Percentiles rank a stretch among this genome's conserved stretches.
These are phyloP conservation scores for Cetradonia linearis DNA, from an alignment of 495 filamentous ascomycete species.

Conservation along the genomic window DNA sequence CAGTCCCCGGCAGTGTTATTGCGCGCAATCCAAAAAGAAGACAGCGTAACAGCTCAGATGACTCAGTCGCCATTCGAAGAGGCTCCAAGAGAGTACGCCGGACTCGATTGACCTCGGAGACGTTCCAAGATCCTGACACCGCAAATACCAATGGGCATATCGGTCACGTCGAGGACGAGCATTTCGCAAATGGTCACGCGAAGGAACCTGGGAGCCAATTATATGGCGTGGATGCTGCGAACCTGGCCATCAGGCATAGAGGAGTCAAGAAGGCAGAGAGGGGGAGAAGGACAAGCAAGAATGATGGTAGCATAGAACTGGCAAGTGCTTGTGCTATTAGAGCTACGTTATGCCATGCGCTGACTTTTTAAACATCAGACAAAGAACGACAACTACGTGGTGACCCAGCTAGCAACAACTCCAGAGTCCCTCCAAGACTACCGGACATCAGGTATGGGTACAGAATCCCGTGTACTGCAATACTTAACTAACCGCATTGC, in stretches of 20 bases:
- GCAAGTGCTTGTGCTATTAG: conserved; percentile 36
- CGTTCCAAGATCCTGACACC: conserved; percentile 31
- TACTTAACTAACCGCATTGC: conserved; percentile 21
- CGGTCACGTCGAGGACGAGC: conserved; percentile 23
- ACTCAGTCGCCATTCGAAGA: conserved; percentile 51
- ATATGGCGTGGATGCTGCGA: conserved; percentile 33
- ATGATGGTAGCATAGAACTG: conserved; percentile 52
- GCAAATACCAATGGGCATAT: conserved; percentile 21
- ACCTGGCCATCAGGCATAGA: conserved; percentile 54
- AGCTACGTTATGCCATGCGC: conserved; percentile 2
- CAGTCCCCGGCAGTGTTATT: conserved; percentile 37
- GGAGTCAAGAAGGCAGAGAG: conserved; percentile 47
- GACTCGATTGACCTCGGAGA: conserved; percentile 48
- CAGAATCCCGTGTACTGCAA: too few species aligned
- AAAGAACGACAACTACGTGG: conserved; percentile 74
- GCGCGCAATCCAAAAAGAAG: conserved; percentile 55
- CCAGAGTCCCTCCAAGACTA: conserved; percentile 61
- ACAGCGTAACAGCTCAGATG: conserved; percentile 55
- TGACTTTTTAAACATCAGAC: conserved; percentile 43
- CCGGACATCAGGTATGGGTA: conserved; percentile 40
- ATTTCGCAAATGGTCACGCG: conserved; percentile 33
- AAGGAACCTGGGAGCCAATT: conserved; percentile 37
- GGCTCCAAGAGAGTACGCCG: conserved; percentile 61
- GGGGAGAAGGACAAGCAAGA: conserved; percentile 34
- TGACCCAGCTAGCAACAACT: conserved; percentile 71